A percentile compares a stretch with the other conserved stretches of the same genome.
These are phyloP conservation scores for Coemansia sp. DNA, from an alignment of 192 early-diverging fungal species.

Conservation along the genomic window DNA sequence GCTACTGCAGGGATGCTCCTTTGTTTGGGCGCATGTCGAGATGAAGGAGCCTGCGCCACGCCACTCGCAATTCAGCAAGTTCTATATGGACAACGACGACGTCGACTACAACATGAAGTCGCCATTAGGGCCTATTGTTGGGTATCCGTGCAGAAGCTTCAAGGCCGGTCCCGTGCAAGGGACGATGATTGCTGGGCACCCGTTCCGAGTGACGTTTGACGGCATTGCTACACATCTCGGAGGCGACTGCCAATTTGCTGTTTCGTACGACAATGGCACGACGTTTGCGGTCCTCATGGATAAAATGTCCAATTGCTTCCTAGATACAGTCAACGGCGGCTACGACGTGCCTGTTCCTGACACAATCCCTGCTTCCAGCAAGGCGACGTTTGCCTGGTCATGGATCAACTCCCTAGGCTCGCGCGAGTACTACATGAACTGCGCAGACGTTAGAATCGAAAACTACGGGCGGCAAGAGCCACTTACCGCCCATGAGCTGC, in stretches of 20 bases:
- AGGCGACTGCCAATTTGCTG: constrained; percentile 69
- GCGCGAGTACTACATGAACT: constrained; percentile 68
- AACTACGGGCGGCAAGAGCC: constrained; percentile 48
- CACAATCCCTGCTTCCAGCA: constrained; percentile 53
- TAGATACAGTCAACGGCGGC: constrained; percentile 39
- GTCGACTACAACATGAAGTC: constrained; percentile 54
- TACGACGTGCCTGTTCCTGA: constrained; percentile 59
- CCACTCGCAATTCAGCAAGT: constrained; percentile 50
- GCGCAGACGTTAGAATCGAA: constrained; percentile 61
- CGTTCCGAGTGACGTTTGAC: constrained; percentile 53
- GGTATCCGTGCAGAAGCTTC: constrained; percentile 51
- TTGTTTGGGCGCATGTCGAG: constrained; percentile 33
- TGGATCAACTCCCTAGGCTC: constrained; percentile 66
- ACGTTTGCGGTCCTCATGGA: constrained; percentile 63
- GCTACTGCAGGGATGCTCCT: background rate
- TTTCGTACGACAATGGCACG: constrained; percentile 61
- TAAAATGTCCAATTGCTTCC: constrained; percentile 46
- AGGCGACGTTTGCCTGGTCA: constrained; percentile 60
- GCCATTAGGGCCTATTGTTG: constrained; percentile 44
- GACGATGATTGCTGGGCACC: constrained; percentile 52
- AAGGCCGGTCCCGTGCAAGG: constrained; percentile 31
- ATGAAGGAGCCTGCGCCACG: constrained; percentile 49
- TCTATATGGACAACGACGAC: constrained; percentile 45
- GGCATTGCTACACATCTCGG: constrained; percentile 58
- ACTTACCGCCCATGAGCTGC: constrained; percentile 45